Evolutionary conservation across 371 early-diverging fungal species (phyloP), one percentile per base, ranked within the genome.

Genomic region (Mortierella sp.): DNA sequence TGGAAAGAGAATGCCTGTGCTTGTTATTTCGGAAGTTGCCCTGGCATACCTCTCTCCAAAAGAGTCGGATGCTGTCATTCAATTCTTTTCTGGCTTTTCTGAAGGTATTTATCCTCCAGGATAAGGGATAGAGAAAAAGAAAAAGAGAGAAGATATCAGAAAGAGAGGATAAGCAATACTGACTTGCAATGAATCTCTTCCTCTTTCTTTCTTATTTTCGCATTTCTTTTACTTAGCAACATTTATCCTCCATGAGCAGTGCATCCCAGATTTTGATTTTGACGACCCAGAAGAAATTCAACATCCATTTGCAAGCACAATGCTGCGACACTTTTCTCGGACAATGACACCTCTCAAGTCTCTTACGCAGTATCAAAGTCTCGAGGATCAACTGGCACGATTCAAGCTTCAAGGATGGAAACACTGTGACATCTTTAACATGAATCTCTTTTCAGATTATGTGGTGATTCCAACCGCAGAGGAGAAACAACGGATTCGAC

Each of bases 261-360:
- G 80, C 43, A 70, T 79, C 9, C 80, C 80, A 23, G 55, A 62
- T 9, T 79, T 64, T 56, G 80, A 79, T 50, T 7, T 21, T 9
- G 64, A 73, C 16, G 60, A 65, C 1, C 62, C 61, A 30, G 48
- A 67, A 14, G 60, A 69, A 15, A 65, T 73, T 25, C 48, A 73
- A 11, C 80, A 79, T 15, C 80, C 80, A 7, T 79, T 79, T 23
- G 70, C 73, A 4, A 43, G 57, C 6, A 79, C 80, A 4, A 79
- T 79, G 80, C 73, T 73, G 21, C 57, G 57, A 16, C 80, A 79
- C 55, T 79, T 79, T 61, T 61, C 72, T 43, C 56, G 68, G 53
- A 79, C 80, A 1, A 79, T 79, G 80, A 79, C 80, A 0, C 73
- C 80, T 7, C 70, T 79, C 45, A 79, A 73, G 57, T 73, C 80